Base-by-base conservation (phyloP, 805 yeast genomes). In the Phaffomyces thermotolerans region DNA sequence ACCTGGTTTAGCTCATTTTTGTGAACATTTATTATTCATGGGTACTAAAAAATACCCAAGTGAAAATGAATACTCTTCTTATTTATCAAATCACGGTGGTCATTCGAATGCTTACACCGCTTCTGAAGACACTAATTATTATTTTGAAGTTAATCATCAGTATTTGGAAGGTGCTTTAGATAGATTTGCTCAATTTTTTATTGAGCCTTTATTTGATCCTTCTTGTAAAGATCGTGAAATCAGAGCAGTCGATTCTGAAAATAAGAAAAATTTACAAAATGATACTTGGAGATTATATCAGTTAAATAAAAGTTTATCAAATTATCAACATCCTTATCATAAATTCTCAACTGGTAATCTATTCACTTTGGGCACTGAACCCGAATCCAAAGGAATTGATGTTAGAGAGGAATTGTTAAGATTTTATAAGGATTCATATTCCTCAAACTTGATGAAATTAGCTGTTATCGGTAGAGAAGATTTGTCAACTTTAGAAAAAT, bases 211-310 rank as follows among this genome's bases (percentile, higher is more conserved):
- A 52, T 91, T 91, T 53, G 65, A 68, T 41, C 65, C 72, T 43
- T 70, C 78, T 49, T 82, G 96, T 58, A 86, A 88, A 58, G 96
- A 89, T 58, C 74, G 97, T 44, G 99, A 91, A 64, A 84, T 91
- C 54, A 78, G 80, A 50, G 98, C 98, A 2, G 98, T 91, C 9
- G 96, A 91, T 63, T 84, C 95, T 33, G 99, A 91, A 66, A 88
- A 91, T 68, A 91, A 89, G 62, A 91, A 93, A 67, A 91, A 91
- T 60, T 68, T 93, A 41, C 98, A 91, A 63, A 84, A 75, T 59
- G 99, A 91, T 63, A 59, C 66, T 37, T 89, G 98, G 97, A 77
- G 98, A 56, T 65, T 87, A 39, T 81, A 82, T 56, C 98, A 91
- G 65, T 69, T 91, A 41, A 90, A 85, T 43, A 84, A 86, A 64